Evolutionary conservation across 2,329 filamentous ascomycete genomes (phyloP), one percentile per base, ranked within the genome.

Genomic region (Cordyceps cateniannulata): DNA sequence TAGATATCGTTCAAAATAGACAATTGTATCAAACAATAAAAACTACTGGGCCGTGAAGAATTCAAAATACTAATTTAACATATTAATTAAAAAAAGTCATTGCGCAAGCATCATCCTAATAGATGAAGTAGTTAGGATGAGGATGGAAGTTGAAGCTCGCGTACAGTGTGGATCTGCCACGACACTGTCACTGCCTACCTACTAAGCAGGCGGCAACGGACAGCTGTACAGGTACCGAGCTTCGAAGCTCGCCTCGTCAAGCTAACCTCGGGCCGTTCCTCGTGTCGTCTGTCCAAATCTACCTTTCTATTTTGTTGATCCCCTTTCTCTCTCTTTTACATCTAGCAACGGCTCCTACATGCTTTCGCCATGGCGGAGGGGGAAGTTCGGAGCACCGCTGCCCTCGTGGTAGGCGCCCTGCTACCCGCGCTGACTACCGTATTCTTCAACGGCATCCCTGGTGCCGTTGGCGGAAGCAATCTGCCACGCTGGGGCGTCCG

Each of bases 1-100:
- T 62, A 62, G 61, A 62, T 47, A 59, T 56, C 40, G 45, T 49
- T 51, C 35, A 56, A 48, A 62, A 60, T 62, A 62, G 61, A 62
- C 45, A 47, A 35, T 35, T 48, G 40, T 50, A 56, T 16, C 18
- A 29, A 60, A 38, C 10, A 44, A 16, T 12, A 52, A 16, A 5
- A 16, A 3, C 7, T 7, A n/a, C 9, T 48, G n/a, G 14, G 14
- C n/a, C 35, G 20, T 57, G 10, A 38, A 10, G 16, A 12, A 4
- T 8, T 38, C 16, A 16, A 16, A 14, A 1, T 27, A 3, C 18
- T 16, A 47, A 20, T 20, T 9, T 20, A 29, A n/a, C n/a, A n/a
- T n/a, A n/a, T n/a, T n/a, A n/a, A n/a, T n/a, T n/a, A n/a, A n/a
- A n/a, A n/a, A 22, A 32, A 4, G 10, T 7, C 8, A 3, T 35